phyloP scores from a whole-genome alignment of 305 asterid genomes.

The Fraxinus nigra region DNA sequence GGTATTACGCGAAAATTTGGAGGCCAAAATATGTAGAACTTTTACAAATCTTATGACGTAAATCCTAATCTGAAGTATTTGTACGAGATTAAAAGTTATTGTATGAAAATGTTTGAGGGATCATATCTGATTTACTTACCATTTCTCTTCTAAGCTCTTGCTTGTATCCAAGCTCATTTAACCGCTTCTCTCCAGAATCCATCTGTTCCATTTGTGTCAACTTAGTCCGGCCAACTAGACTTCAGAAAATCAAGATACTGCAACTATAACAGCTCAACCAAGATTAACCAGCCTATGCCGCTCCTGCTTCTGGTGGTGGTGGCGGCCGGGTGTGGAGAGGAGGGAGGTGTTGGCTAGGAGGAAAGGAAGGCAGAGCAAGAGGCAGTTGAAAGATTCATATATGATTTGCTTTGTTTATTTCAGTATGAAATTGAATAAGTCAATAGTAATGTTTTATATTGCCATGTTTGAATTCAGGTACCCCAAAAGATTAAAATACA shows the following conservation, averaged over 20 bases:
- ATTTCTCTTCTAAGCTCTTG: slow-evolving; percentile 45
- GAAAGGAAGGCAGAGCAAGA: neutral
- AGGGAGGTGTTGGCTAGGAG: neutral
- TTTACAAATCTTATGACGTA: neutral
- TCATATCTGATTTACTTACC: slow-evolving; percentile 18
- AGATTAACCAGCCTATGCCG: neutral
- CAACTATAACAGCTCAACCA: neutral
- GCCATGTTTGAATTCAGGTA: neutral
- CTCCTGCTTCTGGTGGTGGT: neutral
- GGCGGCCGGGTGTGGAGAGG: neutral
- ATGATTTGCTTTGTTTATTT: neutral
- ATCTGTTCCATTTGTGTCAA: slow-evolving; percentile 22
- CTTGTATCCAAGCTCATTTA: slow-evolving; percentile 51
- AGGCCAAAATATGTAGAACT: neutral
- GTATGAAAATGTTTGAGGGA: neutral
- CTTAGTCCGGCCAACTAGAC: neutral
- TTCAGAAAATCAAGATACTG: slow-evolving; percentile 2
- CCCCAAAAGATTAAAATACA: neutral
- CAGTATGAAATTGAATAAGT: neutral
- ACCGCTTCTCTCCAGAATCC: slow-evolving; percentile 43
- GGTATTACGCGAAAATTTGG: neutral
- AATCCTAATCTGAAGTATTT: too few relatives aligned
- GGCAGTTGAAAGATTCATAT: neutral
- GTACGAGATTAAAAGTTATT: neutral
- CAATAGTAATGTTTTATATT: neutral